Conservation (phyloP, 108 stramenopile species). For the Nitzschia sp. region DNA sequence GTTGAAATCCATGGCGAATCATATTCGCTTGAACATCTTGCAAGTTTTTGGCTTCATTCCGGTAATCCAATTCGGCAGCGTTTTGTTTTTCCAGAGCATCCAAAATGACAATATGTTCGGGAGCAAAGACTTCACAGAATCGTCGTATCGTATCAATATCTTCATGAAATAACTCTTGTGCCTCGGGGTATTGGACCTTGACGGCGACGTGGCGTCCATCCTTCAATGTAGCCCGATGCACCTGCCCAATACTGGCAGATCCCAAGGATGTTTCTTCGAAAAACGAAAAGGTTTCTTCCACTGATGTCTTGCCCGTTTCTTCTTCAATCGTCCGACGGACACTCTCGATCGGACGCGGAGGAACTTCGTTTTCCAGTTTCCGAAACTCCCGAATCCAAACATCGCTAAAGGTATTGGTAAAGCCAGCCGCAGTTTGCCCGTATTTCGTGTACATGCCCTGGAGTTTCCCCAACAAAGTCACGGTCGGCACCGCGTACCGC, state of each 20-base stretch:
- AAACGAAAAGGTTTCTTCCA: conserved; percentile 66
- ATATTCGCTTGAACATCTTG: conserved; percentile 54
- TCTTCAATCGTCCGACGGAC: conserved; percentile 67
- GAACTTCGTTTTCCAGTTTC: conserved; percentile 80
- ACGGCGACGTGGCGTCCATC: conserved; percentile 71
- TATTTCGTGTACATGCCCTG: conserved; percentile 48
- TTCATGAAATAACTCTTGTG: conserved; percentile 71
- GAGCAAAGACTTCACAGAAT: conserved; percentile 58
- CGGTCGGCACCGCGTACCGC: conserved; percentile 27
- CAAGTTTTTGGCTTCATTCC: conserved; percentile 73
- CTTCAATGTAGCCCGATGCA: conserved; percentile 82
- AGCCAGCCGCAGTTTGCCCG: conserved; percentile 43
- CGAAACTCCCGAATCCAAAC: conserved; percentile 54
- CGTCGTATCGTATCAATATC: conserved; percentile 79
- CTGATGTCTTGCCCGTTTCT: conserved; percentile 29
- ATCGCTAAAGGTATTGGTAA: conserved; percentile 36
- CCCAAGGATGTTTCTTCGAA: conserved; percentile 92
- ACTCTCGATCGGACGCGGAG: conserved; percentile 50
- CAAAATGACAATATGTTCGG: conserved; percentile 61
- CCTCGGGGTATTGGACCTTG: conserved; percentile 94
- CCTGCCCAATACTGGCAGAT: conserved; percentile 97
- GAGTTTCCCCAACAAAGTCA: conserved; percentile 17
- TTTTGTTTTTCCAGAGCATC: conserved; percentile 53
- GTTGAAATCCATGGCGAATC: conserved; percentile 49
- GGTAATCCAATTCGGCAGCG: conserved; percentile 69